Base-by-base conservation (phyloP, 495 filamentous ascomycete species). In the Oleoguttula mirabilis region DNA sequence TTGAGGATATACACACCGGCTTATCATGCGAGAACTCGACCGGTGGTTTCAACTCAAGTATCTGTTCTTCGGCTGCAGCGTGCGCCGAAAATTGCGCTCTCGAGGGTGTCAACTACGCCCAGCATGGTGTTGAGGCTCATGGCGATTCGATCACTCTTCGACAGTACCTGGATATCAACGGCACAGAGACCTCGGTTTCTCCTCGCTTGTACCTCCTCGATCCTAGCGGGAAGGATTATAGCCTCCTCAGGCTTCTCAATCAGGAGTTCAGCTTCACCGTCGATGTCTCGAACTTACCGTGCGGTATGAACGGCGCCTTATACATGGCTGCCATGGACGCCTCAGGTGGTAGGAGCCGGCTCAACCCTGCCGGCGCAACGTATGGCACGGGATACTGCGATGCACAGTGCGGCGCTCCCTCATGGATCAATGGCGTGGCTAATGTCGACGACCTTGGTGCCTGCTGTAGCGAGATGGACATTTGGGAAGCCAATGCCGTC, bases 341-440 rank as follows among this genome's bases (percentile, higher is more conserved):
- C 8, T 70, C 72, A 35, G 80, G 80, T 55, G 79, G 73, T 16
- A 60, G 69, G 46, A 44, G 68, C 19, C 56, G 62, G 23, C 67
- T 65, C 50, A 84, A 84, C 66, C 69, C 70, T 28, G 80, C 79
- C 3, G 80, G 80, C 30, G 79, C 80, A 32, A 65, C 64, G 36
- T 82, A 80, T 41, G 80, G 80, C n/a, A 81, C 80, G 0, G 80
- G 80, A 0, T 84, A 85, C 57, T 85, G 80, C 49, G 80, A 85
- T 57, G 73, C 78, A 10, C 79, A 84, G 58, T 85, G 80, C 51
- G 72, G 73, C 0, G 64, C 64, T 11, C 75, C 77, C 46, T 54
- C 78, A 39, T 76, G 75, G 41, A 43, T 47, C 38, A 55, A 55
- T 27, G 52, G 52, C 20, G 48, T 47, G 2, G 42, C 44, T 48